Evolutionary conservation across 441 rosid species (phyloP), one percentile per base, ranked within the genome.

Genomic region (Adansonia rubrostipa): DNA sequence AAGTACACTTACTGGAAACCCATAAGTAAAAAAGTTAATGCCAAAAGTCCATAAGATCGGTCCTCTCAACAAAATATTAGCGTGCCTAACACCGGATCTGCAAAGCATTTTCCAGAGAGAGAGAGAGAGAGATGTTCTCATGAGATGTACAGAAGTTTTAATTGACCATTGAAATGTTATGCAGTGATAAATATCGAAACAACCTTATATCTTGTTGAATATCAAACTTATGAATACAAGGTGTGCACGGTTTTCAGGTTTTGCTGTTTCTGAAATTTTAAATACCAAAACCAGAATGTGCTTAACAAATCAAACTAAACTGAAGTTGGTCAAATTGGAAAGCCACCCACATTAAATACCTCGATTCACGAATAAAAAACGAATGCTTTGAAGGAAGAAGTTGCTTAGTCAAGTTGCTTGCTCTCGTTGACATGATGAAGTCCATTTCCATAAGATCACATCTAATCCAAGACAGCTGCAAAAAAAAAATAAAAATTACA

Each of bases 401-500:
- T 20, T 71, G 87, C 81, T 84, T 85, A 0, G 77, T 79, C 78
- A 89, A 82, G 75, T 73, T 80, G 45, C 82, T 80, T 79, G 80
- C 88, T 75, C 72, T 78, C 9, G 77, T 61, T 11, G 86, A 84
- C 81, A 81, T 83, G 74, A 82, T 84, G 76, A 78, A 78, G 57
- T 89, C 83, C 86, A 86, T 85, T 82, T 89, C 89, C 71, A 74
- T 70, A 56, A 89, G 86, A 80, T 89, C 89, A 71, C 87, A 78
- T 78, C 86, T 82, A 70, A 87, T 78, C 84, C 86, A 86, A 20
- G 90, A 87, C 67, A 87, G 77, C 92, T 89, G 86, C 71, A 72
- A 57, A 76, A 76, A 45, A 62, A 57, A 17, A 9, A n/a, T 22
- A 15, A 22, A 54, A 19, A 42, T 45, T 28, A 36, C 53, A 28